Evolutionary conservation across 805 yeast genomes (phyloP).

Genomic region (Pichia kluyveri): DNA sequence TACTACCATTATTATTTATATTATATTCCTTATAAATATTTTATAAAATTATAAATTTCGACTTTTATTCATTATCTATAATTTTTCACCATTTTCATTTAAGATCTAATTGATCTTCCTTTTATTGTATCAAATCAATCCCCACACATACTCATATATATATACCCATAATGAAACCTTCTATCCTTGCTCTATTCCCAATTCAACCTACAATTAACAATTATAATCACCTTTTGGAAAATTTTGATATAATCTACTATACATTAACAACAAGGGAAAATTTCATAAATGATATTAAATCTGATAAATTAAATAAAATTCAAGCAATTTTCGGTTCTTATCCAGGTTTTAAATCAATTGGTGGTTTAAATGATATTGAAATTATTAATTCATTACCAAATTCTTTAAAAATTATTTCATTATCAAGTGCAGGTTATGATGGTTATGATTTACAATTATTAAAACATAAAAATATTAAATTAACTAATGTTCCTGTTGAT

Average conservation of each 20-base stretch:
- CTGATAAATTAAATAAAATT: slow-evolving; percentile 27
- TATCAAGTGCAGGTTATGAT: slow-evolving; percentile 48
- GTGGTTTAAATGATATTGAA: slow-evolving; percentile 35
- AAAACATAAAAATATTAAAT: slow-evolving; percentile 31
- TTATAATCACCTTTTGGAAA: slow-evolving; percentile 33
- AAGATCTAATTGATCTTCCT: too few relatives aligned
- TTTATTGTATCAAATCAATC: too few relatives aligned
- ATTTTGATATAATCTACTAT: slow-evolving; percentile 33
- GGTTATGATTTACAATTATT: slow-evolving; percentile 32
- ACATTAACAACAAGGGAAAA: slow-evolving; percentile 32
- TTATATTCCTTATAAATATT: too few relatives aligned
- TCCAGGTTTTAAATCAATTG: slow-evolving; percentile 36
- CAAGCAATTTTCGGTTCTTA: slow-evolving; percentile 45
- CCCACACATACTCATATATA: too few relatives aligned
- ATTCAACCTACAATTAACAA: slow-evolving; percentile 38
- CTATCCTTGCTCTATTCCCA: slow-evolving; percentile 42
- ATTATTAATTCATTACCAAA: slow-evolving; percentile 33
- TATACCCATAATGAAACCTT: slow-evolving; percentile 4
- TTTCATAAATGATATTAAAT: slow-evolving; percentile 30
- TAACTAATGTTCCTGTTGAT: slow-evolving; percentile 53
- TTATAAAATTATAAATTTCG: too few relatives aligned
- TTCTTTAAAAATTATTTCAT: slow-evolving; percentile 36
- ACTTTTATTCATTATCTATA: neutral
- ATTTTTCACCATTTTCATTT: too few relatives aligned
- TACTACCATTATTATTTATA: neutral